Evolutionary conservation across 192 early-diverging fungal species (phyloP), one percentile per base, ranked within the genome.

Genomic region (Gigaspora rosea): DNA sequence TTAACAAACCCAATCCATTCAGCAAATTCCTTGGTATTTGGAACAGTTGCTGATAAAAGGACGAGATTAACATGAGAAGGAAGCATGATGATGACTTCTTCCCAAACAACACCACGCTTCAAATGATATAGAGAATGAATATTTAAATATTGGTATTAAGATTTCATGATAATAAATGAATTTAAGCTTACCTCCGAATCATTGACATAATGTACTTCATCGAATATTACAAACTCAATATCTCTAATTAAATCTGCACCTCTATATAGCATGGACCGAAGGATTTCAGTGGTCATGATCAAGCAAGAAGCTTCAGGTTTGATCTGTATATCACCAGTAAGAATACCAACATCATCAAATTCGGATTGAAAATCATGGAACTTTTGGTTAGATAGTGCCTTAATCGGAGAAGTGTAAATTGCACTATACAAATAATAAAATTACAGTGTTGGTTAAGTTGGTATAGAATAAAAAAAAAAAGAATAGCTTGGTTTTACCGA

Each of bases 211-310:
- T 99, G 97, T 59, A 96, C 94, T 84, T 99, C 97, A 84, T 99
- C 97, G 88, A 99, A 99, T 66, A 99, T 95, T 2, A 99, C 97
- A 92, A 96, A 99, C 83, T 99, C 97, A 13, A 99, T 95, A 79
- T 99, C 97, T 22, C 96, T 90, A 73, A 99, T 92, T 54, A 98
- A 82, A 82, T 98, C 96, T 5, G 97, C 96, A 16, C 96, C 96
- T 58, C 95, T 91, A 81, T 99, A 99, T 10, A 99, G 87, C 97
- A 99, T 99, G 79, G 91, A 94, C 66, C 96, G 87, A 64, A 99
- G 85, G 88, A 99, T 97, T 80, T 99, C 97, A 8, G 97, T 99
- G 6, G 97, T 99, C 96, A 99, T 98, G 71, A 99, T 92, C 59
- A 99, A 86, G 79, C 97, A 99, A 18, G 92, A 89, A n/a, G 96